Percentiles rank a stretch among this genome's conserved stretches.
Conservation (phyloP, 2,329 filamentous ascomycete genomes). For the Alternaria brassicae region DNA sequence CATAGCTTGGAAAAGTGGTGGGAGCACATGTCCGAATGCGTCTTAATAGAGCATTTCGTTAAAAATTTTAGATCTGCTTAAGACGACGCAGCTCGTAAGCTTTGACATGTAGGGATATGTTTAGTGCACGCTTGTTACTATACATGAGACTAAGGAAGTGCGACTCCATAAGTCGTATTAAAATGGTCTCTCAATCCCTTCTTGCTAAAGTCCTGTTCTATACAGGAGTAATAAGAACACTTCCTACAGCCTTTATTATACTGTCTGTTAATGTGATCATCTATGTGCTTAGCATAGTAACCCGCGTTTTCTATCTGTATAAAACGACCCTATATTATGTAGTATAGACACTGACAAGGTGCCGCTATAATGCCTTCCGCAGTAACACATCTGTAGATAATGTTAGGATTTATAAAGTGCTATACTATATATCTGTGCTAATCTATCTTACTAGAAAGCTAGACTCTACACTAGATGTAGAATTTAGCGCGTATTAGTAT, state of each 20-base stretch:
- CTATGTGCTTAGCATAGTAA: neutral
- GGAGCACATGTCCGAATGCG: neutral
- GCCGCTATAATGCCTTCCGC: neutral
- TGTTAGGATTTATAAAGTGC: neutral
- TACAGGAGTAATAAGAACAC: neutral
- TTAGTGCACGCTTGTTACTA: neutral
- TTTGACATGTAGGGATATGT: neutral
- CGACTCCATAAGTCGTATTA: neutral
- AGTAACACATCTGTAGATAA: neutral
- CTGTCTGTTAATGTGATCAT: slow-evolving; percentile 1
- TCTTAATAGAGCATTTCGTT: neutral
- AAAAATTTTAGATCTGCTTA: neutral
- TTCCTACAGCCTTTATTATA: neutral
- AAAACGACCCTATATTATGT: neutral
- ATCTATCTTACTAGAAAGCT: neutral
- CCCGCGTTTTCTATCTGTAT: neutral
- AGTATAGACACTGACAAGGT: neutral
- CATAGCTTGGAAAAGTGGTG: neutral
- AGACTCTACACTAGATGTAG: neutral
- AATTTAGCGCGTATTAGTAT: neutral
- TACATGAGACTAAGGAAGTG: neutral
- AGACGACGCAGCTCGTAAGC: neutral
- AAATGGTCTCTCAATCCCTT: neutral
- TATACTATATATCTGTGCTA: neutral
- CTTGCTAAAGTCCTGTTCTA: neutral